Evolutionary conservation across 805 yeast species (phyloP).

Genomic region (Ascoidea rubescens): DNA sequence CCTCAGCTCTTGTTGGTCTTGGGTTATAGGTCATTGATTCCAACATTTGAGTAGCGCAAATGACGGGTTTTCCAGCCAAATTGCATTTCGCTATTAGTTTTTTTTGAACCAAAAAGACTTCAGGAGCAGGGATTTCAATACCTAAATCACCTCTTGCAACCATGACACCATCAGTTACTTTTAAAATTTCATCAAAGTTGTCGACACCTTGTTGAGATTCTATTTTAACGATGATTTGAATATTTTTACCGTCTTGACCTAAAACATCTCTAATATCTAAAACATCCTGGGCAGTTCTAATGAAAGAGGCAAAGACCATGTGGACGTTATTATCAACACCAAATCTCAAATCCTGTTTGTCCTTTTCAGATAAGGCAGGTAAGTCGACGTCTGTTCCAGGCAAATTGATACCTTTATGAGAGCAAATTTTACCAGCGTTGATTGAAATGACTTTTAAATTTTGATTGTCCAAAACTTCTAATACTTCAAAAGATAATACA

Average conservation of each 20-base stretch:
- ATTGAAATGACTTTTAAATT: slow-evolving; percentile 80
- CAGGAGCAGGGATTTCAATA: slow-evolving; percentile 98
- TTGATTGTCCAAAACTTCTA: slow-evolving; percentile 64
- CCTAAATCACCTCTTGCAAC: slow-evolving; percentile 99
- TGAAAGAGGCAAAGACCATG: slow-evolving; percentile 97
- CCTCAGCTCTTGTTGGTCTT: slow-evolving; percentile 99
- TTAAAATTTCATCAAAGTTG: slow-evolving; percentile 93
- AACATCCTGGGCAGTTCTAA: slow-evolving; percentile 89
- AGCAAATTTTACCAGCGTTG: slow-evolving; percentile 90
- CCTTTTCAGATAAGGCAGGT: slow-evolving; percentile 97
- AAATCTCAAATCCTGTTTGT: slow-evolving; percentile 77
- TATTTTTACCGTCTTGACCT: slow-evolving; percentile 93
- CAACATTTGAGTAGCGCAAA: slow-evolving; percentile 99
- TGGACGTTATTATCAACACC: slow-evolving; percentile 97
- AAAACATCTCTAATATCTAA: slow-evolving; percentile 81
- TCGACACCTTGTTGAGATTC: slow-evolving; percentile 99
- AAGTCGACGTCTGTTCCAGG: slow-evolving; percentile 98
- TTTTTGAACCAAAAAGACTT: slow-evolving; percentile 97
- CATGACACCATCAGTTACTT: slow-evolving; percentile 98
- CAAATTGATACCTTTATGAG: slow-evolving; percentile 98
- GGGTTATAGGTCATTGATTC: slow-evolving; percentile 99
- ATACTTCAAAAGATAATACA: slow-evolving; percentile 87
- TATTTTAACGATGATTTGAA: slow-evolving; percentile 93
- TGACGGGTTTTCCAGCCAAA: slow-evolving; percentile 98
- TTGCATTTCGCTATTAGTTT: slow-evolving; percentile 98